phyloP scores from a whole-genome alignment of 2,329 filamentous ascomycete genomes.

The Fusarium sp. region DNA sequence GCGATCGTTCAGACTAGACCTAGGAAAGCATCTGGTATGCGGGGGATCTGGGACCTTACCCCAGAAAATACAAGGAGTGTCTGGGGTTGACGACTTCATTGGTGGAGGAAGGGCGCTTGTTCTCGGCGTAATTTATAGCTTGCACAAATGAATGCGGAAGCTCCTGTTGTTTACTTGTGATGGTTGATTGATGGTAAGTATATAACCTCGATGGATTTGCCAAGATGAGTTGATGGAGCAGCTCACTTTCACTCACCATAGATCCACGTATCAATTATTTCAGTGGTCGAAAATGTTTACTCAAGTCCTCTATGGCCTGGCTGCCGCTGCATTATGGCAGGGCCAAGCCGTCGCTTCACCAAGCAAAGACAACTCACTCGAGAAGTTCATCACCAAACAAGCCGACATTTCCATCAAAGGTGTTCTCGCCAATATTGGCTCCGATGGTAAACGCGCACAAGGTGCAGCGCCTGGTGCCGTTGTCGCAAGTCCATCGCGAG shows the following conservation, averaged over 20 bases:
- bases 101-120: not conserved
- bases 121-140: slow-evolving; percentile 22
- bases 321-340: slow-evolving; percentile 4
- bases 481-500: slow-evolving; percentile 65
- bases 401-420: slow-evolving; percentile 34
- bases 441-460: slow-evolving; percentile 60
- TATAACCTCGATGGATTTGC: not conserved
- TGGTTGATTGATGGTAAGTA: not conserved
- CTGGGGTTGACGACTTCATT: slow-evolving; percentile 6
- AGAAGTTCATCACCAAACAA: slow-evolving; percentile 37
- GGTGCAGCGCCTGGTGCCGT: slow-evolving; percentile 64
- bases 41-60: slow-evolving; percentile 28
- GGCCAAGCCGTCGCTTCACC: slow-evolving; percentile 11
- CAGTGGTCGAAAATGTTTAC: slow-evolving; percentile 5
- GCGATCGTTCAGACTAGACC: slow-evolving; percentile 22
- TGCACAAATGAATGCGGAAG: not conserved
- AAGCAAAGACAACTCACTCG: not conserved
- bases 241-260: not conserved
- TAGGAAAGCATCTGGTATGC: slow-evolving; percentile 18
- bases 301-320: slow-evolving; percentile 12
- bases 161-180: not conserved
- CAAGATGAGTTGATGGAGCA: rapidly evolving
- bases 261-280: not conserved
- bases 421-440: slow-evolving; percentile 62
- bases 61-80: slow-evolving; percentile 17